Evolutionary conservation across 352 stramenopile species (phyloP), one percentile per base, ranked within the genome.

Genomic region (Pythium dissimile): DNA sequence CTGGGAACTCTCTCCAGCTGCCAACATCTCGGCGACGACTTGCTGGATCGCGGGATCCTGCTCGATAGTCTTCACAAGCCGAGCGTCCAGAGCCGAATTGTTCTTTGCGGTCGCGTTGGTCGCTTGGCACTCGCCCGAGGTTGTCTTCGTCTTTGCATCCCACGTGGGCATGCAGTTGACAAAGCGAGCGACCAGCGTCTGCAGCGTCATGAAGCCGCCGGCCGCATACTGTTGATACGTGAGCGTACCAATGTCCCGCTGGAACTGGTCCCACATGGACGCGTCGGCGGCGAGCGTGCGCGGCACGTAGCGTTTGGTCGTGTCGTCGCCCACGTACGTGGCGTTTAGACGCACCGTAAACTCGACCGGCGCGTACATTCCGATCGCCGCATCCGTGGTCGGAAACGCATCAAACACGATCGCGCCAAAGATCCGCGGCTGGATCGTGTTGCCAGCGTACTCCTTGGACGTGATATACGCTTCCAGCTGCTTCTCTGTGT

Each of bases 101-200:
- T 11, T 43, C 1, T 28, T 58, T 5, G 62, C 65, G 2, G 49
- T 50, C 1, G 63, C 27, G 9, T 63, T 51, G 10, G 15, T 35
- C 2, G 39, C 45, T 26, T 75, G 65, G 44, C 71, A 80, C 15
- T 54, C 28, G 18, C 61, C 62, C 1, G 55, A 67, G 2, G 69
- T 74, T 0, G 27, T 49, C 39, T 71, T 66, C 18, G 18, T 64
- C 8, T 1, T 31, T 8, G 58, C 38, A 15, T 74, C 27, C 68
- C 69, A 80, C 31, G 63, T 50, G 0, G 72, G 69, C 39, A 77
- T 44, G 53, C 72, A 80, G 58, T 71, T 75, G 20, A 54, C 62
- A 20, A 80, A 80, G 24, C 72, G 72, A 5, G 72, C 60, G 26
- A 80, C 69, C n/a, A 75, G 62, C 30, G 72, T 80, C 47, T 80